phyloP scores from a whole-genome alignment of 129 eudicot genomes.

The Glebionis coronaria region DNA sequence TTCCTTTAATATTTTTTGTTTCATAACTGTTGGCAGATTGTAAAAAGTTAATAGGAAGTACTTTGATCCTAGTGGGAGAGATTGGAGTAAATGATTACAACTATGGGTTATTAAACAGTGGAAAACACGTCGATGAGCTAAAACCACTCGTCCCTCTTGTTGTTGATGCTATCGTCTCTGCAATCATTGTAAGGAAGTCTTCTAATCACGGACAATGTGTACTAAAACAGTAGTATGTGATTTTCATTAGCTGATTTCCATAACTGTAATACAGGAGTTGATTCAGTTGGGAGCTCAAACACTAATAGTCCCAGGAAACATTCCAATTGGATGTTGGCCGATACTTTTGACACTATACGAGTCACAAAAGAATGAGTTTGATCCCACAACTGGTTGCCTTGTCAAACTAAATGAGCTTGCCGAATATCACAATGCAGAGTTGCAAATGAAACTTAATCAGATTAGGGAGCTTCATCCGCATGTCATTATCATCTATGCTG shows the following conservation, averaged over 20 bases:
- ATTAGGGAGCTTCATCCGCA: conserved; percentile 17
- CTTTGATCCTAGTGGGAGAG: too few relatives aligned
- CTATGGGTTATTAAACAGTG: too few relatives aligned
- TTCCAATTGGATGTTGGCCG: conserved; percentile 30
- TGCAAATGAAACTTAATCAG: not conserved
- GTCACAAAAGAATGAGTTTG: conserved; percentile 7
- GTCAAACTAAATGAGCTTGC: conserved; percentile 12
- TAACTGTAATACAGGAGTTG: conserved; percentile 19
- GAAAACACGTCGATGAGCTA: conserved; percentile 15
- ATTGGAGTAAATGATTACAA: conserved; percentile 36
- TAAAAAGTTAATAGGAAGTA: too few relatives aligned
- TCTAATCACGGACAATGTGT: too few relatives aligned
- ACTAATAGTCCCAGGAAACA: conserved; percentile 28
- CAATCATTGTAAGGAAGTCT: conserved; percentile 19
- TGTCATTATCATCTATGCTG: conserved; percentile 22
- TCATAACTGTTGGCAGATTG: too few relatives aligned
- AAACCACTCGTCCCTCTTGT: conserved; percentile 23
- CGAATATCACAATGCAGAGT: conserved; percentile 20
- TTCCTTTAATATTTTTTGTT: too few relatives aligned
- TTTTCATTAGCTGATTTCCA: not conserved
- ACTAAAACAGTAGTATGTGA: not conserved
- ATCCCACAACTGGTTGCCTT: conserved; percentile 27
- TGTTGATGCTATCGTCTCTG: conserved; percentile 14
- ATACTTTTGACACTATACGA: conserved; percentile 13
- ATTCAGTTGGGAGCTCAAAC: conserved; percentile 27